Base-by-base conservation (phyloP, 495 filamentous ascomycete genomes). In the Saxispiralis lemnorum region DNA sequence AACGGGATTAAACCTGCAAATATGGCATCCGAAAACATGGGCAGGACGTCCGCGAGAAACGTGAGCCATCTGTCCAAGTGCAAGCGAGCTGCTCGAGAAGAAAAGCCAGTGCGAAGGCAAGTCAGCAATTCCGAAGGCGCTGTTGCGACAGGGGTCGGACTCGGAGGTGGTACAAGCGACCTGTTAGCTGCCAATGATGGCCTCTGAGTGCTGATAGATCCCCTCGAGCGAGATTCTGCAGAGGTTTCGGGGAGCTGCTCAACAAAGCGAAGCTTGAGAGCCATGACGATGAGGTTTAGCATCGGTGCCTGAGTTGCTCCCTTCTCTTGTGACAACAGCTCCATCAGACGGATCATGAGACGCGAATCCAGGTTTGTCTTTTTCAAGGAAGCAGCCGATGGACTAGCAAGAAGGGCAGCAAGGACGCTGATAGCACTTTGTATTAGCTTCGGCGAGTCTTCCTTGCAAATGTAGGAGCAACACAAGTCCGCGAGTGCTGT, bases 1-100 rank as follows among this genome's bases (percentile, higher is more conserved):
- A 99, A 67, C 18, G 83, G 87, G 43, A 96, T 72, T 30, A 96
- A 59, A 40, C 86, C 81, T 53, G 94, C 84, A 53, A 94, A 96
- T 30, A 93, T 83, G 1, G 76, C 73, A 16, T 76, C 75, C 1
- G 76, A 71, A 60, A 87, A 88, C 1, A 94, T 60, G 7, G 87
- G 85, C 18, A 96, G 66, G 37, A 82, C 81, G 57, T 86, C 79
- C 15, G 75, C 70, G n/a, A 99, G 69, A 40, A 99, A 81, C 31
- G 71, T 67, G 16, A 94, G 74, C 89, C 89, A 99, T 49, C 80
- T 83, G 46, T 95, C 85, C 28, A 99, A 66, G 16, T 88, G 77
- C 15, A 75, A 70, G 15, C 82, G 75, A 43, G 80, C 85, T 40
- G 69, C 78, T 11, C 68, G 54, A 13, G 84, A 81, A 38, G 82